Conservation (phyloP, 129 eudicot genomes). For the Flaveria bidentis region DNA sequence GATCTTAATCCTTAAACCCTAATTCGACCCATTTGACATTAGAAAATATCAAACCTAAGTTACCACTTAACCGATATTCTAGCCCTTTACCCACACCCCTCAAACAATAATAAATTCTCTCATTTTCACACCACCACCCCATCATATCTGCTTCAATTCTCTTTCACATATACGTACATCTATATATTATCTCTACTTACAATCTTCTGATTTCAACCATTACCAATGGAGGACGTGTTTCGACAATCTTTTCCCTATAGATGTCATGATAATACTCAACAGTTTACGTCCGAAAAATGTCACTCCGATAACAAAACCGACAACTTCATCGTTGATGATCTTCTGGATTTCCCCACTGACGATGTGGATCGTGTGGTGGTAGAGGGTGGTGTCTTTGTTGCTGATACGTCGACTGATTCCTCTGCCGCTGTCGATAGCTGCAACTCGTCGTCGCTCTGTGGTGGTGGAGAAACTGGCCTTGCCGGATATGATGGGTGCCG, state of each 20-base stretch:
- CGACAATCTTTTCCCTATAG: background rate
- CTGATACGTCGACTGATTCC: conserved; percentile 36
- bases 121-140: conserved; percentile 9
- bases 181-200: background rate
- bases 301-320: conserved; percentile 28
- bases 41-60: conserved; percentile 10
- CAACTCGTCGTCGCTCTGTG: conserved; percentile 42
- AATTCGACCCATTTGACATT: background rate
- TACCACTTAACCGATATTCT: background rate
- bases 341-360: conserved; percentile 65
- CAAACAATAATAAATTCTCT: conserved; percentile 23
- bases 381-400: conserved; percentile 3
- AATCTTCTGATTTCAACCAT: background rate
- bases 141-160: background rate
- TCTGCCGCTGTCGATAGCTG: conserved; percentile 46
- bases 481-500: conserved; percentile 43
- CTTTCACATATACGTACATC: background rate
- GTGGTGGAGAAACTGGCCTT: background rate
- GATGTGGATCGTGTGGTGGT: conserved; percentile 41
- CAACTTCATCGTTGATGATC: conserved; percentile 63
- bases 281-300: conserved; percentile 38
- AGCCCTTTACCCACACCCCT: background rate
- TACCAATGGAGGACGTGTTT: background rate
- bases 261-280: conserved; percentile 17
- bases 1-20: background rate